These are phyloP conservation scores for Diplodia corticola DNA, from an alignment of 2,329 filamentous ascomycete species.

Conservation along the genomic window DNA sequence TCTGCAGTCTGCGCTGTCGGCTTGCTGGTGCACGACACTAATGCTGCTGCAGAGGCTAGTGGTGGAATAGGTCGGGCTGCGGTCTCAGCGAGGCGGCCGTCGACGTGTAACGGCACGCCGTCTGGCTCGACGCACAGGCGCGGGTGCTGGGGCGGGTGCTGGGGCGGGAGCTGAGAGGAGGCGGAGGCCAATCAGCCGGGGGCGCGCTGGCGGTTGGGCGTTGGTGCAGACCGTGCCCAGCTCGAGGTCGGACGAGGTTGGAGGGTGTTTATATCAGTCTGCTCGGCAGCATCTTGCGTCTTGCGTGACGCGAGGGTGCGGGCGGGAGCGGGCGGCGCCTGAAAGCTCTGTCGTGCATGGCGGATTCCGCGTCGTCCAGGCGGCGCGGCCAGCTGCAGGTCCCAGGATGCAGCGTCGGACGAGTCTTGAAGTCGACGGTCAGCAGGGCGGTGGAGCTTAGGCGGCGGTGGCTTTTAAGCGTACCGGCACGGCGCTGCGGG, in stretches of 20 bases:
- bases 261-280: not conserved
- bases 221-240: not conserved
- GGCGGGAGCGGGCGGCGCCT: not conserved
- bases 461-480: conserved; percentile 9
- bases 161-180: not conserved
- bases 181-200: not conserved
- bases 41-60: not conserved
- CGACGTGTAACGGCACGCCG: conserved; percentile 5
- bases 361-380: not conserved
- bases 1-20: conserved; percentile 6
- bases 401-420: not conserved
- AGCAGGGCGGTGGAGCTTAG: not conserved
- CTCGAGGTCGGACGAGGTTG: not conserved
- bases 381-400: conserved; percentile 16
- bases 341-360: conserved; percentile 6
- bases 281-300: conserved; percentile 2
- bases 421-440: not conserved
- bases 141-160: too few species aligned
- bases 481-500: conserved; percentile 14
- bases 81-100: not conserved
- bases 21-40: conserved; percentile 1
- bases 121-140: not conserved
- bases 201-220: not conserved
- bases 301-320: not conserved
- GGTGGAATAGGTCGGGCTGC: conserved; percentile 1